Conservation (phyloP, 257 asterid species). For the Asclepias syriaca region DNA sequence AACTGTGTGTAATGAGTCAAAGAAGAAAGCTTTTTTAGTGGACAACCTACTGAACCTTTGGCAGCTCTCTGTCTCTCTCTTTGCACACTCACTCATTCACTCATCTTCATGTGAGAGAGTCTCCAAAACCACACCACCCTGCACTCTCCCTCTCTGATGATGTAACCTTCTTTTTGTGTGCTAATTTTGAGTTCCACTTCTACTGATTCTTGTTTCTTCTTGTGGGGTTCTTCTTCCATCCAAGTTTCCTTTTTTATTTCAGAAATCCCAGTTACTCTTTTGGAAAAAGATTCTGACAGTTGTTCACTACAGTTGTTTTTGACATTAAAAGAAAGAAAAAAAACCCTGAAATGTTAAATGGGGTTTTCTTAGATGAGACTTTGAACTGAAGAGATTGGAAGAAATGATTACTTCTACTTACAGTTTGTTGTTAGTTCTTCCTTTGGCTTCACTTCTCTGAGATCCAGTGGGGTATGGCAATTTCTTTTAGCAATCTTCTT, state of each 20-base stretch:
- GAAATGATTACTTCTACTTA: constrained; percentile 44
- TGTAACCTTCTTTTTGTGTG: constrained; percentile 33
- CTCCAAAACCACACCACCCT: constrained; percentile 4
- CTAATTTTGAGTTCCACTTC: constrained; percentile 37
- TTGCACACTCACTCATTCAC: neutral
- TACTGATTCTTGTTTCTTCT: constrained; percentile 18
- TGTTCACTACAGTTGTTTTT: constrained; percentile 25
- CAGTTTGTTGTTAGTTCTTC: constrained; percentile 36
- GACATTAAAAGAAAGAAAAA: constrained; percentile 7
- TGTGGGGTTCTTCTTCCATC: constrained; percentile 8
- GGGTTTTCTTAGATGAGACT: constrained; percentile 37
- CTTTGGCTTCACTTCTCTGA: constrained; percentile 46
- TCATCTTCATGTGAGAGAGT: constrained; percentile 34
- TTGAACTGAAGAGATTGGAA: constrained; percentile 50
- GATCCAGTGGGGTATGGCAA: constrained; percentile 39
- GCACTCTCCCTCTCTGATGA: constrained; percentile 6
- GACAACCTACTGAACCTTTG: constrained; percentile 25
- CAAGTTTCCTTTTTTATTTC: constrained; percentile 28
- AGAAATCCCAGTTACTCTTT: neutral
- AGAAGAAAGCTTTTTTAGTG: constrained; percentile 18
- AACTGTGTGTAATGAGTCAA: constrained; percentile 14
- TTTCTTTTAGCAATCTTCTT: constrained; percentile 19
- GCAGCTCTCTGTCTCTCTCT: constrained; percentile 34
- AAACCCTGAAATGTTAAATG: constrained; percentile 43
- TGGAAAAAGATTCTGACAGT: constrained; percentile 12